Evolutionary conservation across 306 rosid genomes (phyloP).

Genomic region (Lithocarpus polystachyus): DNA sequence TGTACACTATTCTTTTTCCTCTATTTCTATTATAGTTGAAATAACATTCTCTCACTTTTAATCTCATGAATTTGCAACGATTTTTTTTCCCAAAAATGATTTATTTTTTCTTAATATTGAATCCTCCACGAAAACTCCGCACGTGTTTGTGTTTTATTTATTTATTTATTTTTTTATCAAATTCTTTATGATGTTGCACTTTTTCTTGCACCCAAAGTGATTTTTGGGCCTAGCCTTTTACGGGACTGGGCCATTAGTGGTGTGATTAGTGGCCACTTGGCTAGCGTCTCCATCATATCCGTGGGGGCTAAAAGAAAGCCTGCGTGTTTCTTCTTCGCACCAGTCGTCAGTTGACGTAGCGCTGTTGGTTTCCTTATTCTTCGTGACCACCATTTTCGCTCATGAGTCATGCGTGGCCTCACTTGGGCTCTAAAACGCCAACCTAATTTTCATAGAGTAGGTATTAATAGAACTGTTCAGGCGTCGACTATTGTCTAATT

Average conservation of each 20-base stretch:
- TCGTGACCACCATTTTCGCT: background rate
- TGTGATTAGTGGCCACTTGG: slow-evolving; percentile 6
- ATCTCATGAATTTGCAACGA: no score
- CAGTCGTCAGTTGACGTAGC: background rate
- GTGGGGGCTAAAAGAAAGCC: slow-evolving; percentile 7
- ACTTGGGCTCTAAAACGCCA: background rate
- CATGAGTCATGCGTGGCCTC: background rate
- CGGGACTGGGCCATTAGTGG: background rate
- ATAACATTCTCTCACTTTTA: no score
- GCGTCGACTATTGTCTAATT: background rate
- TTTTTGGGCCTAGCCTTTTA: background rate
- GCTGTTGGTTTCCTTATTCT: background rate
- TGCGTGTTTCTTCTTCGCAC: background rate
- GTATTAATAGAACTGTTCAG: background rate
- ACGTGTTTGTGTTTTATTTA: no score
- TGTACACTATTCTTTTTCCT: no score
- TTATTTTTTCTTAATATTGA: no score
- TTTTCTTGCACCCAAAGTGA: no score
- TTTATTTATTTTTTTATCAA: no score
- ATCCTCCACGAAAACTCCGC: no score
- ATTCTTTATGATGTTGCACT: no score
- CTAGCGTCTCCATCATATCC: background rate
- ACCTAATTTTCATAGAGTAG: background rate
- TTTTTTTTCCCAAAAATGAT: no score
- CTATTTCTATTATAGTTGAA: no score